Conservation (phyloP, 2,329 filamentous ascomycete species). For the Microcyclospora tardicrescens region DNA sequence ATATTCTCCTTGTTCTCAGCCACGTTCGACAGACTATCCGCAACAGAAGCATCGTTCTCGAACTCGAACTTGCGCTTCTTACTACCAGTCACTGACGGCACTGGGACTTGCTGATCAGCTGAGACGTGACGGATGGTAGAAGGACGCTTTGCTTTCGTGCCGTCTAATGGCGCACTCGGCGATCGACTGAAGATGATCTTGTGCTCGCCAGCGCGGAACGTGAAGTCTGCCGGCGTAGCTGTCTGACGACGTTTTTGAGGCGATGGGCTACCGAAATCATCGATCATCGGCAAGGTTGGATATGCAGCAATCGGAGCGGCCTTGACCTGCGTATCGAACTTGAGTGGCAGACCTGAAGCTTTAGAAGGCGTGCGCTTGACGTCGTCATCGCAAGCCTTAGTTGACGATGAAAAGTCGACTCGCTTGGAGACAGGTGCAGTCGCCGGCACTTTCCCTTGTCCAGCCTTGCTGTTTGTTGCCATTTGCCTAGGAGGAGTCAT, state of each 20-base stretch:
- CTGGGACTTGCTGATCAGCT: conserved; percentile 11
- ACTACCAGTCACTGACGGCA: conserved; percentile 13
- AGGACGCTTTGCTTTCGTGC: conserved; percentile 18
- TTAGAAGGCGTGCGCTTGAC: conserved; percentile 3
- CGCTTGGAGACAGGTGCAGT: conserved; percentile 61
- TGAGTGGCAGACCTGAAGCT: neutral
- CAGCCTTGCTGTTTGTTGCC: conserved; percentile 6
- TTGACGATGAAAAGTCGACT: conserved; percentile 65
- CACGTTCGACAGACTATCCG: conserved; percentile 2
- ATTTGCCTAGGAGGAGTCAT: conserved; percentile 28
- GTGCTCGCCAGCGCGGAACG: conserved; percentile 32
- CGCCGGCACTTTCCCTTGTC: conserved; percentile 1
- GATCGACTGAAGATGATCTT: conserved; percentile 31
- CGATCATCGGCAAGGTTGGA: conserved; percentile 7
- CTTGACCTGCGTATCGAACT: conserved; percentile 6
- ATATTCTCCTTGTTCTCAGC: conserved; percentile 30
- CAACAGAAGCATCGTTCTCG: conserved; percentile 22
- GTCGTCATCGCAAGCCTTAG: conserved; percentile 22
- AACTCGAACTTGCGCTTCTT: conserved; percentile 34
- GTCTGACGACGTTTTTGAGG: conserved; percentile 25
- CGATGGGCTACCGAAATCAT: conserved; percentile 15
- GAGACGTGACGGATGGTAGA: conserved; percentile 34
- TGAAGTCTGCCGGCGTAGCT: conserved; percentile 31
- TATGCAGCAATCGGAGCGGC: neutral
- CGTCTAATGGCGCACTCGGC: conserved; percentile 7